phyloP scores from a whole-genome alignment of 139 green algal genomes.

The Chlamydomonas incerta region DNA sequence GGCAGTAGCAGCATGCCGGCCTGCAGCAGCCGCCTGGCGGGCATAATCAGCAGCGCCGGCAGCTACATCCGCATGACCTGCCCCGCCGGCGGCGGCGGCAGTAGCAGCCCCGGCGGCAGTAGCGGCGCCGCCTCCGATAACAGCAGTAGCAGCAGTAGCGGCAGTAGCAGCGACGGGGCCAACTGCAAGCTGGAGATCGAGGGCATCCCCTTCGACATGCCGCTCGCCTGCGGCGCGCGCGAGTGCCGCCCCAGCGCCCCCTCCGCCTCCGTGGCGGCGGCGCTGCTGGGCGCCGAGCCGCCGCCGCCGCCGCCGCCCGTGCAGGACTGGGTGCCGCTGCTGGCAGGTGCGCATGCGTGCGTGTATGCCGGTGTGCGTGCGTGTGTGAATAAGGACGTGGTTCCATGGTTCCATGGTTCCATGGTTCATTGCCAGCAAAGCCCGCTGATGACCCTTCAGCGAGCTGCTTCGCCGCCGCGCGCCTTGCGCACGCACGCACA shows the following conservation, averaged over 20 bases:
- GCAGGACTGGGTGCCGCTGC: constrained; percentile 28
- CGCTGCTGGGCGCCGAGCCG: constrained; percentile 7
- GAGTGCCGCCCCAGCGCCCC: constrained; percentile 19
- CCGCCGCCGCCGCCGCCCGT: constrained; percentile 16
- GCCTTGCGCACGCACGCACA: too few relatives aligned
- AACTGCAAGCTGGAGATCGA: constrained; percentile 11
- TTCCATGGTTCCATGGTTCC: too few relatives aligned
- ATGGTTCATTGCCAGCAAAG: too few relatives aligned
- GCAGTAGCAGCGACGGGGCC: too few relatives aligned
- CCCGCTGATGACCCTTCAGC: too few relatives aligned
- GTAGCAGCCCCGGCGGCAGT: neutral
- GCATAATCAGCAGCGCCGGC: neutral
- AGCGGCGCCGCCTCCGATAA: too few relatives aligned
- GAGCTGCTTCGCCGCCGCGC: too few relatives aligned
- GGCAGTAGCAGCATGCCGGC: neutral
- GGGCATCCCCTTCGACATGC: neutral
- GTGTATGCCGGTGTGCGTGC: too few relatives aligned
- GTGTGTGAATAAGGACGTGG: too few relatives aligned
- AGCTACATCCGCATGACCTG: neutral
- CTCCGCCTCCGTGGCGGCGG: constrained; percentile 22
- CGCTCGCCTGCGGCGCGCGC: neutral
- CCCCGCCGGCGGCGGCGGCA: neutral
- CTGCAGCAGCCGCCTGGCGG: neutral
- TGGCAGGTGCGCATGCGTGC: constrained; percentile 7
- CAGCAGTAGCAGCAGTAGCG: too few relatives aligned